Base-by-base conservation (phyloP, 495 filamentous ascomycete species). In the Staphylotrichum longicolle region DNA sequence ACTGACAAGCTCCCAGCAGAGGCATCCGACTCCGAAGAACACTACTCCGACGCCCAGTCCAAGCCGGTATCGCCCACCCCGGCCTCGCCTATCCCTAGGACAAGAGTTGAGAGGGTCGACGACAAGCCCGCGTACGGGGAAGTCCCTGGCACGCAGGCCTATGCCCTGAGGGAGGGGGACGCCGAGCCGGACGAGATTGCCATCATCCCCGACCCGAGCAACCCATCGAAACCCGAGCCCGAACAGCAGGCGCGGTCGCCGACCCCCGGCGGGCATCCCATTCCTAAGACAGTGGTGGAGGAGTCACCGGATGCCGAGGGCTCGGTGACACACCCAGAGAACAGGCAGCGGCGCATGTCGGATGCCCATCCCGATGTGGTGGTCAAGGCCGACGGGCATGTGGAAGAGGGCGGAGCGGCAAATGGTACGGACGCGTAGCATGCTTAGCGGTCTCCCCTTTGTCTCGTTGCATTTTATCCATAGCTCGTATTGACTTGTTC, bases 21-120 rank as follows among this genome's bases (percentile, higher is more conserved):
- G 72, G 81, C 78, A 51, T 89, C 88, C 20, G 87, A 87, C 59
- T 89, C 86, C 48, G 91, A 95, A 34, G 92, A 96, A 54, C 90
- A 96, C 74, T 96, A 92, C 73, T 91, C 91, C 53, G 92, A 96
- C 79, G 92, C 92, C 62, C 88, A 85, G 59, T 89, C 93, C 73
- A 89, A 85, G 62, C 77, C 74, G 56, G 70, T 61, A 66, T 82
- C 82, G 54, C 83, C 55, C 77, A 80, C 63, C 79, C 80, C 59
- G 75, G 79, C 68, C 54, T 82, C 79, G 12, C 85, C 89, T 37
- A 86, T 96, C 65, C 92, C 92, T n/a, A 83, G 77, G 59, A 95
- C 88, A 12, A 78, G 93, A 51, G 89, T 96, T 33, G 91, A 95
- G 74, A 91, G 88, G 75, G 82, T 96, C 50, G 74, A 79, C 60